phyloP scores from a whole-genome alignment of 805 yeast species.

The Yarrowia osloensis region DNA sequence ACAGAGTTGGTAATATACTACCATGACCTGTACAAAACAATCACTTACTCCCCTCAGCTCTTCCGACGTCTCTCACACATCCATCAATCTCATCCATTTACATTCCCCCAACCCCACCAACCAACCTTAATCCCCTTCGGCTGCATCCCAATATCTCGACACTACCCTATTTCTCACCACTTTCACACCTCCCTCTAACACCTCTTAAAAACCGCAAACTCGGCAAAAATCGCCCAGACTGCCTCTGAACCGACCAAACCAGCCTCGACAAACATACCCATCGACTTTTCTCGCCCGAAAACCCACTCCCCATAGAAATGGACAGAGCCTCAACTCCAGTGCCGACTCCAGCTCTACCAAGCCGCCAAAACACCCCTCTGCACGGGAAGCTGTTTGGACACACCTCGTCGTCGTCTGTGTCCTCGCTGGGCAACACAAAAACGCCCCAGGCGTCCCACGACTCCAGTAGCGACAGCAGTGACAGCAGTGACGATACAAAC shows the following conservation, averaged over 20 bases:
- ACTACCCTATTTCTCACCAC: background rate
- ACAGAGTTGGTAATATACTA: too few relatives aligned
- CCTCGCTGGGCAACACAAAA: constrained; percentile 18
- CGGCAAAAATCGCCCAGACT: background rate
- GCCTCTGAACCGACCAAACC: background rate
- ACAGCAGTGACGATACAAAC: constrained; percentile 11
- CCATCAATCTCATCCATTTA: too few relatives aligned
- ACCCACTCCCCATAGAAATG: background rate
- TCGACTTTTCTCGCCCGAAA: background rate
- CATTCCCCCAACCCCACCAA: too few relatives aligned
- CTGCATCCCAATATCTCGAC: background rate
- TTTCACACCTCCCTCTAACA: background rate
- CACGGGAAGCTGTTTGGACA: constrained; percentile 24
- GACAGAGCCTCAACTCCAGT: constrained; percentile 23
- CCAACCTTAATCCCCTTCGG: too few relatives aligned
- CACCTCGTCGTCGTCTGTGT: constrained; percentile 13
- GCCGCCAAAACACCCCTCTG: constrained; percentile 13
- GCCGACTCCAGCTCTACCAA: background rate
- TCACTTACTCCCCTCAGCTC: too few relatives aligned
- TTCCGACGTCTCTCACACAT: too few relatives aligned
- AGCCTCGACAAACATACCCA: background rate
- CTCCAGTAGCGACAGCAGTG: constrained; percentile 3
- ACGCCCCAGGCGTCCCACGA: background rate
- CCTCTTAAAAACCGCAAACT: background rate
- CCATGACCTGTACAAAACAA: too few relatives aligned